A percentile compares a stretch with the other conserved stretches of the same genome.
These are phyloP conservation scores for Trichoderma sp. DNA, from an alignment of 2,329 filamentous ascomycete genomes.

Conservation along the genomic window DNA sequence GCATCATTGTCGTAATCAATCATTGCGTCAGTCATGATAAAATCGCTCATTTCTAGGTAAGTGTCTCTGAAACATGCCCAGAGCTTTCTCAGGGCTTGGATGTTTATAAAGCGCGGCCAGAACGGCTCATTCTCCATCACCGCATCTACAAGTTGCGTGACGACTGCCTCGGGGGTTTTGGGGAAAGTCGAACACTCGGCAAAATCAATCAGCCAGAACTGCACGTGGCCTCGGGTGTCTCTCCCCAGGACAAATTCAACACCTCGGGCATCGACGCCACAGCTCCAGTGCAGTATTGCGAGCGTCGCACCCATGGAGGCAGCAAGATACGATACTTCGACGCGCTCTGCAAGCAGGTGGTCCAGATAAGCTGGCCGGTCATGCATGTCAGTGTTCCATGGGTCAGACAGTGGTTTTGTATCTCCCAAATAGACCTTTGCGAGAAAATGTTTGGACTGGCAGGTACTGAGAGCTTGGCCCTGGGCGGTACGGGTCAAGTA, in stretches of 20 bases:
- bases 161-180: slow-evolving; percentile 3
- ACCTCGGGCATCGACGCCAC: slow-evolving; percentile 27
- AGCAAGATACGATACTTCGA: not conserved
- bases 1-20: slow-evolving; percentile 2
- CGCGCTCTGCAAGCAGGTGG: slow-evolving; percentile 24
- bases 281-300: slow-evolving; percentile 31
- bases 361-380: slow-evolving; percentile 29
- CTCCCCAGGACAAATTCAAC: slow-evolving; percentile 29
- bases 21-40: slow-evolving; percentile 11
- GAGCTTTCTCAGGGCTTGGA: slow-evolving; percentile 13
- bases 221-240: slow-evolving; percentile 5
- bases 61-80: slow-evolving; percentile 23
- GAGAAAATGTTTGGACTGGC: slow-evolving; percentile 17
- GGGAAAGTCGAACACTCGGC: slow-evolving; percentile 25
- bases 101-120: slow-evolving; percentile 24
- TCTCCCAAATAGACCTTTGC: slow-evolving; percentile 24
- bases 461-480: slow-evolving; percentile 16
- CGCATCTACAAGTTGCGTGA: slow-evolving; percentile 24
- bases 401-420: slow-evolving; percentile 19
- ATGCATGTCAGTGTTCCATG: slow-evolving; percentile 19
- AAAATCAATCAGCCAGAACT: slow-evolving; percentile 31
- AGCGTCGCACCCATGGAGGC: slow-evolving; percentile 28
- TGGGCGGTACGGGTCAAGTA: slow-evolving; percentile 21
- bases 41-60: slow-evolving; percentile 21
- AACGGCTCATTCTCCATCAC: slow-evolving; percentile 22